These are phyloP conservation scores for Circinella umbellata DNA, from an alignment of 371 early-diverging fungal genomes.

Conservation along the genomic window DNA sequence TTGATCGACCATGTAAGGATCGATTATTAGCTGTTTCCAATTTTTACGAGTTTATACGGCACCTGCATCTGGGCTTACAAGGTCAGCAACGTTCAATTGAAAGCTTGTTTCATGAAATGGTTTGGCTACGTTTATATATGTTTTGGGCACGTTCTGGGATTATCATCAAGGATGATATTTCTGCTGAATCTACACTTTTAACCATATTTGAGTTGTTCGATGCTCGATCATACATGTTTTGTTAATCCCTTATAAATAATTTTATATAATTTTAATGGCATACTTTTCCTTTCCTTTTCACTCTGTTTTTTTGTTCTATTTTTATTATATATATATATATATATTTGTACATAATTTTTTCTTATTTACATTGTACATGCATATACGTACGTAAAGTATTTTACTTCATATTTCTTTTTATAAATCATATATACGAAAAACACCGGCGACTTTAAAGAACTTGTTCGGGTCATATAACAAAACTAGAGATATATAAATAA, in stretches of 20 bases:
- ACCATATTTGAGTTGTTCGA: not conserved
- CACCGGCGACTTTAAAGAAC: no score
- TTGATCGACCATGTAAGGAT: conserved; percentile 54
- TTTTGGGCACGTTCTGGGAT: conserved; percentile 74
- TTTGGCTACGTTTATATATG: conserved; percentile 79
- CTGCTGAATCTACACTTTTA: not conserved
- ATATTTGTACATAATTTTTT: no score
- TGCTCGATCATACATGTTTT: not conserved
- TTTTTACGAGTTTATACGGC: conserved; percentile 85
- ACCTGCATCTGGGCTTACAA: conserved; percentile 77
- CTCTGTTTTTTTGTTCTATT: no score
- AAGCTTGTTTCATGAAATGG: conserved; percentile 76
- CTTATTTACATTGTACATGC: no score
- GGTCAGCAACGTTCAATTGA: conserved; percentile 59
- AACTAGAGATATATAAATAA: no score
- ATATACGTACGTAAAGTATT: no score
- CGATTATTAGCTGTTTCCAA: conserved; percentile 78
- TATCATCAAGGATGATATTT: not conserved
- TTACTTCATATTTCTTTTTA: no score
- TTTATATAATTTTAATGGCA: no score
- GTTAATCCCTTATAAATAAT: not conserved
- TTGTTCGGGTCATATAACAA: no score
- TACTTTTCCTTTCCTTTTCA: no score
- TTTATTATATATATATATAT: no score
- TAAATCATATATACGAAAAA: no score